Conservation (phyloP, 2,329 filamentous ascomycete species). For the Pezicula carpinea region DNA sequence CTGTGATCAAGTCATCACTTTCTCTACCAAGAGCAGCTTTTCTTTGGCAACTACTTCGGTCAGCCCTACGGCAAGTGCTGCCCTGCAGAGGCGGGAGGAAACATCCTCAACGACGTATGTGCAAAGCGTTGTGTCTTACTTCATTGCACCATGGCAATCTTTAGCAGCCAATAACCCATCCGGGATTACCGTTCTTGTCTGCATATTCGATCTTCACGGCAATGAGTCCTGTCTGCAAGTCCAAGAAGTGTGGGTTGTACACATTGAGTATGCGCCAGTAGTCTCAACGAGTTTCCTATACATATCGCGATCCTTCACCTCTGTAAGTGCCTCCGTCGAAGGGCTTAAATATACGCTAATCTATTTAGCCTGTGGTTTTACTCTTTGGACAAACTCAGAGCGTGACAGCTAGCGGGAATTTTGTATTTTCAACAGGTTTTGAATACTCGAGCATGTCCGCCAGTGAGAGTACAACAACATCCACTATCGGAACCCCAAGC, state of each 20-base stretch:
- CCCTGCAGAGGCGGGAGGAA: neutral
- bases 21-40: constrained; percentile 20
- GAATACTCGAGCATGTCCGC: constrained; percentile 8
- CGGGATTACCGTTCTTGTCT: constrained; percentile 16
- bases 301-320: constrained; percentile 14
- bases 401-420: constrained; percentile 11
- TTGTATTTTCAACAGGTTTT: constrained; percentile 11
- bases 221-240: constrained; percentile 10
- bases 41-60: constrained; percentile 12
- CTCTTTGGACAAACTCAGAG: constrained; percentile 12
- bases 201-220: constrained; percentile 7
- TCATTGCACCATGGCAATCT: constrained; percentile 23
- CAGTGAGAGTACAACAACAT: constrained; percentile 7
- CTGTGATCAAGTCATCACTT: constrained; percentile 22
- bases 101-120: constrained; percentile 11
- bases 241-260: constrained; percentile 20
- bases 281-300: constrained; percentile 14
- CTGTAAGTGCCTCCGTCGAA: constrained; percentile 7
- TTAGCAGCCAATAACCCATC: constrained; percentile 14
- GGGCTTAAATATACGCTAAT: neutral
- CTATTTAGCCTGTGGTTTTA: constrained; percentile 12
- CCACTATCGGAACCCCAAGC: constrained; percentile 1
- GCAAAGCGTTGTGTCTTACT: constrained; percentile 20
- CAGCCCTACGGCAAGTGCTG: neutral
- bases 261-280: constrained; percentile 12